Evolutionary conservation across 176 grass and related monocot genomes (phyloP), one percentile per base, ranked within the genome.

Genomic region (Secale cereale): DNA sequence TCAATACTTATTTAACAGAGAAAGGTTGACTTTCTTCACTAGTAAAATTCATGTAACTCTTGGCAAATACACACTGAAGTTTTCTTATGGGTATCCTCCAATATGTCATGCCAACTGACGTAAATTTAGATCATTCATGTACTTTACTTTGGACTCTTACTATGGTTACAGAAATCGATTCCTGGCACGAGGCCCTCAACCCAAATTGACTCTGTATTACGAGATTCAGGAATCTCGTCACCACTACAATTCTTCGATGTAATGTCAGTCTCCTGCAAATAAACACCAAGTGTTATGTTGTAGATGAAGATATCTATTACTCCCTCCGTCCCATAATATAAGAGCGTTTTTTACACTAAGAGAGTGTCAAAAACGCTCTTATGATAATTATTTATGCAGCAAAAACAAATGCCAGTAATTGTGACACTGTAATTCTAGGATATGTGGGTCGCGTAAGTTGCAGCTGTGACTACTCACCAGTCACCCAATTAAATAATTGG

Each of bases 81-180:
- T 14, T 79, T 74, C 40, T 48, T 50, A 40, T n/a, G 13, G 12
- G 20, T 22, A 70, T 60, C 48, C 17, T n/a, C 65, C 61, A 2
- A 28, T 19, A 73, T 65, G 30, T 28, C 67, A 0, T 78, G 50
- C 5, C 33, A 64, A 71, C n/a, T 78, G 46, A 45, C 31, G 19
- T 45, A 32, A 43, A 62, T 27, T 10, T 77, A 72, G 1, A 45
- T 33, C 1, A 16, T 73, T 20, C 30, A 23, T 65, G 10, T 70
- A 70, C 20, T 77, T 26, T 12, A 25, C 29, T 73, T 60, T 35
- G 15, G 84, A 81, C 14, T 54, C 85, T 86, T 95, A 98, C 96
- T 89, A 90, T 98, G 96, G 69, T 98, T 98, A 82, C 96, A 98
- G 57, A 94, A 94, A 88, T 98, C 93, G 77, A 98, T 95, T 85